Percentiles rank a stretch among this genome's conserved stretches.
These are phyloP conservation scores for Metschnikowia henanensis DNA, from an alignment of 805 yeast species.

Conservation along the genomic window DNA sequence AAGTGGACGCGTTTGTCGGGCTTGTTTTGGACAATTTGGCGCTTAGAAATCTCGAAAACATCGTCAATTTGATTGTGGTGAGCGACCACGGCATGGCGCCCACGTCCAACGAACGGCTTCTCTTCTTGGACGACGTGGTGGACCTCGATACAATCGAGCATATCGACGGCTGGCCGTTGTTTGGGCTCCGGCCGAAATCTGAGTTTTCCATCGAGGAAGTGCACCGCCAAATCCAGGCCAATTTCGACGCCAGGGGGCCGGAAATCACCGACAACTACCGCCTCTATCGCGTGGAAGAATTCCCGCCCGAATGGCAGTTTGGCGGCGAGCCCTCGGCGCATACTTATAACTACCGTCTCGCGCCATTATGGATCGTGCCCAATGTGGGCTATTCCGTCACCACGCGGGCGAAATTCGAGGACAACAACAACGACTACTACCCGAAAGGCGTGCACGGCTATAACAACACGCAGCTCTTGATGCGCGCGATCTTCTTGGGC, in stretches of 20 bases:
- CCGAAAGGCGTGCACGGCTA: constrained; percentile 87
- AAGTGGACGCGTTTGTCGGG: constrained; percentile 67
- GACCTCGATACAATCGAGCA: constrained; percentile 55
- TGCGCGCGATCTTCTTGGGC: constrained; percentile 82
- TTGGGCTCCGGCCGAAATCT: constrained; percentile 63
- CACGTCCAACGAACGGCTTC: constrained; percentile 64
- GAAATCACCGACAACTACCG: constrained; percentile 36
- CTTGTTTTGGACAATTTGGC: constrained; percentile 47
- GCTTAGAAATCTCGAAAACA: constrained; percentile 55
- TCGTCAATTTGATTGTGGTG: constrained; percentile 74
- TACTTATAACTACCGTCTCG: constrained; percentile 59
- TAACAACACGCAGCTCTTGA: constrained; percentile 69
- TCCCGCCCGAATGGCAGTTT: constrained; percentile 55
- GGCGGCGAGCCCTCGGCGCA: constrained; percentile 40
- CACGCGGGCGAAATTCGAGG: constrained; percentile 56
- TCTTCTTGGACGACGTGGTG: constrained; percentile 72
- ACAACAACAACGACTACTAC: constrained; percentile 47
- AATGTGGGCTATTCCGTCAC: constrained; percentile 76
- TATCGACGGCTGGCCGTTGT: constrained; percentile 84
- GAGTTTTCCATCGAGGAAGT: constrained; percentile 44
- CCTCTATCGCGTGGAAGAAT: constrained; percentile 53
- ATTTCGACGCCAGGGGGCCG: constrained; percentile 24
- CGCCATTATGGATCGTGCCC: constrained; percentile 87
- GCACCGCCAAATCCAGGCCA: constrained; percentile 40
- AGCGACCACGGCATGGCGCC: constrained; percentile 97